These are phyloP conservation scores for Carex scoparia DNA, from an alignment of 176 grass and related monocot genomes.

Conservation along the genomic window DNA sequence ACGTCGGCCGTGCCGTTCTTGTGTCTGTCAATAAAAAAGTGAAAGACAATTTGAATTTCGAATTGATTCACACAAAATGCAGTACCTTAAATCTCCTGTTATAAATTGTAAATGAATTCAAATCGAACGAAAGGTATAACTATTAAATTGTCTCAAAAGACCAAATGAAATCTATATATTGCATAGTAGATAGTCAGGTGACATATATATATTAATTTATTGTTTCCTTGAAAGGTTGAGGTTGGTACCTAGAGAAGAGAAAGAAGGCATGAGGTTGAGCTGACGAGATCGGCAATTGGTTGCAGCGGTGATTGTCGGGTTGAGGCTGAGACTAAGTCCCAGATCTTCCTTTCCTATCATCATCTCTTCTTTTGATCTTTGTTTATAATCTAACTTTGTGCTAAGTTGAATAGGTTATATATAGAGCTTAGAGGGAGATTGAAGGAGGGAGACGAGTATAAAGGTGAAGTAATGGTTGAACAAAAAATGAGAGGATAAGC, in stretches of 20 bases:
- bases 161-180: background rate
- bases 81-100: background rate
- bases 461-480: constrained; percentile 13
- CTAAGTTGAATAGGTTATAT: background rate
- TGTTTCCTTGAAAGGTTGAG: background rate
- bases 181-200: background rate
- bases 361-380: constrained; percentile 13
- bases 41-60: background rate
- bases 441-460: background rate
- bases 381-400: background rate
- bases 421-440: constrained; percentile 12
- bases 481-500: constrained; percentile 1
- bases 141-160: background rate
- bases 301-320: constrained; percentile 37
- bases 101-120: background rate
- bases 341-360: constrained; percentile 72
- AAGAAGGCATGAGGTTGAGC: constrained; percentile 40
- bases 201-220: too few relatives aligned
- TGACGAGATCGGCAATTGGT: constrained; percentile 40
- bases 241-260: constrained; percentile 14
- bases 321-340: constrained; percentile 76
- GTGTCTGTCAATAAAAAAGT: background rate
- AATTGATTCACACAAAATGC: background rate
- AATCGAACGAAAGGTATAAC: background rate
- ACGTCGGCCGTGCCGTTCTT: constrained; percentile 24